Conservation (phyloP, 805 yeast species). For the Clavispora asparagi region DNA sequence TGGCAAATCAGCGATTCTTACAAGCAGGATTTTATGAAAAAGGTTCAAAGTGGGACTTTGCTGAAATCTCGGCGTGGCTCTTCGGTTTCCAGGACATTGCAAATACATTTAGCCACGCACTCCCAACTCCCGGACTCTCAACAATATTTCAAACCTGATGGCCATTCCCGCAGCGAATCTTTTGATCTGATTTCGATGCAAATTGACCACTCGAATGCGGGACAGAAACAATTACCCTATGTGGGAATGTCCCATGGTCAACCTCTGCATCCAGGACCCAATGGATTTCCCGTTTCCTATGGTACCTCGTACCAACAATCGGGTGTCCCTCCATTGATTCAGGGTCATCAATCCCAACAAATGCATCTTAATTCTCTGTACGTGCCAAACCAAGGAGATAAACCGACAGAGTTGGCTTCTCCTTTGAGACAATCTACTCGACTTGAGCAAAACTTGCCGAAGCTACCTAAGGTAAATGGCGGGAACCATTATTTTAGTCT, state of each 20-base stretch:
- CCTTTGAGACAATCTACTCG: constrained; percentile 23
- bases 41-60: constrained; percentile 71
- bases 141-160: constrained; percentile 20
- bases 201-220: constrained; percentile 7
- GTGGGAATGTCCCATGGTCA: background rate
- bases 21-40: constrained; percentile 75
- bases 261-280: background rate
- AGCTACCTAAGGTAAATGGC: constrained; percentile 24
- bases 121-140: constrained; percentile 47
- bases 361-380: background rate
- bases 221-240: constrained; percentile 1
- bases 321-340: constrained; percentile 1
- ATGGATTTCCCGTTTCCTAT: constrained; percentile 5
- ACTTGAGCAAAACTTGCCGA: constrained; percentile 22
- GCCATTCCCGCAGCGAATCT: constrained; percentile 1
- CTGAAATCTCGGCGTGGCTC: constrained; percentile 75
- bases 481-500: constrained; percentile 25
- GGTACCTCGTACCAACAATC: constrained; percentile 8
- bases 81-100: constrained; percentile 74
- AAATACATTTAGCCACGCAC: constrained; percentile 63
- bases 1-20: constrained; percentile 92
- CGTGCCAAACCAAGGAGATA: background rate
- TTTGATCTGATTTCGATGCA: constrained; percentile 11
- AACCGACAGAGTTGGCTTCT: constrained; percentile 31
- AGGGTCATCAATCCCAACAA: constrained; percentile 5